Evolutionary conservation across 2,329 filamentous ascomycete genomes (phyloP), one percentile per base, ranked within the genome.

Genomic region (Alternaria sp.): DNA sequence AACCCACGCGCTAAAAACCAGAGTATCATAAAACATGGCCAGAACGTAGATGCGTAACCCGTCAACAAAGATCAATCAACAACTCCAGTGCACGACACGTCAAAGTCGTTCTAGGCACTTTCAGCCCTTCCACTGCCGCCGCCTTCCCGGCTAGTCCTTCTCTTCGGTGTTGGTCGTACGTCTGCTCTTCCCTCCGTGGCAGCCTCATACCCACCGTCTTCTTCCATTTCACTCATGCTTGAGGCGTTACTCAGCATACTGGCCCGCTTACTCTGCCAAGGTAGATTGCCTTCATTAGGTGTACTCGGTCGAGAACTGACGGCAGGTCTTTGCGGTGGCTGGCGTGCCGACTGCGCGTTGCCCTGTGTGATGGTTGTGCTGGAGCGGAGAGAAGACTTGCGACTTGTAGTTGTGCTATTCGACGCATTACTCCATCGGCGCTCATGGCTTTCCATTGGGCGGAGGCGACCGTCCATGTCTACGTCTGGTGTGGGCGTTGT

Each of bases 341-440:
- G 71, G 4, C 76, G 68, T 9, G 74, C 75, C 2, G 71, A 69
- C n/a, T 76, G 73, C 10, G 74, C 73, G 14, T 65, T 73, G 18
- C 71, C 70, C 14, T 71, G 66, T 9, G 68, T 65, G 20, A 73
- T 57, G n/a, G 66, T 63, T 6, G 68, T 67, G 15, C 67, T 65
- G 3, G 75, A 74, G 23, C 75, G 74, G 9, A 69, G 50, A 1
- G 68, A 66, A 3, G 55, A 63, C 23, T 66, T 66, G 20, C 66
- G 60, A 14, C 62, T 66, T 10, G 68, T 57, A 2, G 70, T 68
- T 3, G 73, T 67, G 30, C 70, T 75, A 10, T 72, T 73, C 2
- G 76, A 70, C 6, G 76, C 78, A 60, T 75, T 79, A 37, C 76
- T 79, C 77, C 75, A 79, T 20, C 77, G 65, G 6, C 78, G 68